Base-by-base conservation (phyloP, 306 rosid species). In the Trifolium subterraneum region DNA sequence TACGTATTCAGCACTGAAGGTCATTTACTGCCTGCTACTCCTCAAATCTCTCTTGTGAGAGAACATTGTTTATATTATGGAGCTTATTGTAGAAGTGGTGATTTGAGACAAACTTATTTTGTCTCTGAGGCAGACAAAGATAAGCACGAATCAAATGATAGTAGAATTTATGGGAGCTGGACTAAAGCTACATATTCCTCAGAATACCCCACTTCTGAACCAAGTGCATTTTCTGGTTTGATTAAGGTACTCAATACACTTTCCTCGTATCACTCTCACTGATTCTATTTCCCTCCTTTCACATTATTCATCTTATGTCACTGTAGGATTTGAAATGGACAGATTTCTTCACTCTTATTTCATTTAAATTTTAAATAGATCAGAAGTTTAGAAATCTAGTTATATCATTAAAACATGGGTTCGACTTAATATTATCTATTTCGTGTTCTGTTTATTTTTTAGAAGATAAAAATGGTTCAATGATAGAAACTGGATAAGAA, bases 1-100 rank as follows among this genome's bases (percentile, higher is more conserved):
- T 94, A 94, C 69, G 73, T 94, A 54, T 91, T 94, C 86, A 94
- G 91, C 81, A 94, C 98, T 8, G 98, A 94, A 86, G 98, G 98
- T 76, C 98, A 94, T 88, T 74, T 94, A 77, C 65, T 94, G 59
- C 98, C 98, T 56, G 88, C 87, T 68, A 90, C 98, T 79, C 96
- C 96, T 77, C 94, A 91, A 71, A 89, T 94, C 80, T 84, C 97
- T 75, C 81, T 90, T 29, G 88, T 67, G 68, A 88, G 76, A 66
- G 97, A 94, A 76, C 96, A 82, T 83, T 94, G 98, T 79, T 86
- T 87, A 25, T 94, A 89, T 85, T 62, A 83, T 71, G 97, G 96
- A 66, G 84, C 96, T 56, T 94, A 85, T 80, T 94, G 98, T 86
- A 87, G 83, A 78, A 84, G 73, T 75, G 78, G 80, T 48, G 80